These are phyloP conservation scores for Penicillium canescens DNA, from an alignment of 495 filamentous ascomycete genomes.

Conservation along the genomic window DNA sequence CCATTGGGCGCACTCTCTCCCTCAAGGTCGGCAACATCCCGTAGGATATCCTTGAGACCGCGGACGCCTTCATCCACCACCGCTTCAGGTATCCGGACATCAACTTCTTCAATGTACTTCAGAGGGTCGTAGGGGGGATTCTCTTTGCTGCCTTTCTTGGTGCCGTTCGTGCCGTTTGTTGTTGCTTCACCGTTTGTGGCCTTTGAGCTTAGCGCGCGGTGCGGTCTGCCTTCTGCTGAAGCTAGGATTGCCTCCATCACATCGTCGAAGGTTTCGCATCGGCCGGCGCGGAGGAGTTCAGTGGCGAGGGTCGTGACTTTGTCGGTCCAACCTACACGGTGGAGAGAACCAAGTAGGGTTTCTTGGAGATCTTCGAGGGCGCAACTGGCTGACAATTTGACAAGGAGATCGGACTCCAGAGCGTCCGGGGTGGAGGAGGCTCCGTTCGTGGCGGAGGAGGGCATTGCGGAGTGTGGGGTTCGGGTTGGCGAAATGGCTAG, in stretches of 20 bases:
- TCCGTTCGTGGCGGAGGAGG: constrained; percentile 25
- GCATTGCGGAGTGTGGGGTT: constrained; percentile 17
- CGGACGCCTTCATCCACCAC: constrained; percentile 48
- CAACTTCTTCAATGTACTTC: constrained; percentile 37
- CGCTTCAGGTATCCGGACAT: constrained; percentile 42
- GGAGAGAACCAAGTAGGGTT: constrained; percentile 40
- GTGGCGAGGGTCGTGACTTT: constrained; percentile 38
- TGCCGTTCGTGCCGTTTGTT: constrained; percentile 25
- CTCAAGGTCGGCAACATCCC: constrained; percentile 50
- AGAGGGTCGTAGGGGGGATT: constrained; percentile 21
- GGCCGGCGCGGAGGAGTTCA: constrained; percentile 47
- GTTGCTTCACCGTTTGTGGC: constrained; percentile 16
- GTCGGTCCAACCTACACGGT: constrained; percentile 47
- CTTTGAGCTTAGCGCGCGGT: constrained; percentile 29
- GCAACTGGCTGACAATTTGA: constrained; percentile 41
- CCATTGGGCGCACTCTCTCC: constrained; percentile 38
- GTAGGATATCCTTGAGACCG: constrained; percentile 47
- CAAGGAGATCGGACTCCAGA: constrained; percentile 48
- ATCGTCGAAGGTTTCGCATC: constrained; percentile 50
- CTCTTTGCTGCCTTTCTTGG: constrained; percentile 23
- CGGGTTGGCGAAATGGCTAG: background rate
- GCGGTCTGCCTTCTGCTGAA: constrained; percentile 38
- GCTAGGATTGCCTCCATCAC: constrained; percentile 45
- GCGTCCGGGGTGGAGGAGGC: constrained; percentile 30
- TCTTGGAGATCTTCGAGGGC: constrained; percentile 46